phyloP scores from a whole-genome alignment of 2,329 filamentous ascomycete genomes.

The Botryosphaeria dothidea region DNA sequence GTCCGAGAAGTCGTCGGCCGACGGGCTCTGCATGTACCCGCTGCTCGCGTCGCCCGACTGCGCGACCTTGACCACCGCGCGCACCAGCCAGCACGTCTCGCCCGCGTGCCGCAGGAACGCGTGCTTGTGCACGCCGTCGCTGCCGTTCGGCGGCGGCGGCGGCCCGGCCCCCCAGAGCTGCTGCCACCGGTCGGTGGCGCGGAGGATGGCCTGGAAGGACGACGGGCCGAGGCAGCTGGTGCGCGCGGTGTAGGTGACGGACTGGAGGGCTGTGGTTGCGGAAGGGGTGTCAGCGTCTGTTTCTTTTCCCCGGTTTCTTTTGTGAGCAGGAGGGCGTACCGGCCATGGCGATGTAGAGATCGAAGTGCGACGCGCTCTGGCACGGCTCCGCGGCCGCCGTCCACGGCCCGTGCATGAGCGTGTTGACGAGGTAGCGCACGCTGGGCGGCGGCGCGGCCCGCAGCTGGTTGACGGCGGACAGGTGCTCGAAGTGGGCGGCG shows the following conservation, averaged over 20 bases:
- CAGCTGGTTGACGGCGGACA: background rate
- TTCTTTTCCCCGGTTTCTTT: too few relatives aligned
- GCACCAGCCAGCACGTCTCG: background rate
- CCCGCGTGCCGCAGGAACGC: background rate
- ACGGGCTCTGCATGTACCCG: background rate
- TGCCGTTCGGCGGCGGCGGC: background rate
- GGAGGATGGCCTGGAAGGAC: background rate
- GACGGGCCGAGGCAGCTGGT: background rate
- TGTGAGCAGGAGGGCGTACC: background rate
- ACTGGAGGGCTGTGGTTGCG: background rate
- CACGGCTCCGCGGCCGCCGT: background rate
- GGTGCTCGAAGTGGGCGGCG: conserved; percentile 12
- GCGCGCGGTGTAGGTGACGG: background rate
- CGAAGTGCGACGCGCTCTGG: background rate
- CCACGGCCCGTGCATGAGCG: background rate
- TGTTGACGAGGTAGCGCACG: background rate
- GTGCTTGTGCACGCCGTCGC: background rate
- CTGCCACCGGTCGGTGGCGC: background rate
- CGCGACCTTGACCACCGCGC: background rate
- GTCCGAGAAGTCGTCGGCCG: background rate
- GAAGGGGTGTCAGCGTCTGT: too few relatives aligned
- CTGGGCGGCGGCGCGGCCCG: background rate
- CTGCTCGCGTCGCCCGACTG: background rate
- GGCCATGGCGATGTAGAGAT: background rate
- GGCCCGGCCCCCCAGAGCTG: background rate